Base-by-base conservation (phyloP, 345 rosid species). In the Camelina sativa region DNA sequence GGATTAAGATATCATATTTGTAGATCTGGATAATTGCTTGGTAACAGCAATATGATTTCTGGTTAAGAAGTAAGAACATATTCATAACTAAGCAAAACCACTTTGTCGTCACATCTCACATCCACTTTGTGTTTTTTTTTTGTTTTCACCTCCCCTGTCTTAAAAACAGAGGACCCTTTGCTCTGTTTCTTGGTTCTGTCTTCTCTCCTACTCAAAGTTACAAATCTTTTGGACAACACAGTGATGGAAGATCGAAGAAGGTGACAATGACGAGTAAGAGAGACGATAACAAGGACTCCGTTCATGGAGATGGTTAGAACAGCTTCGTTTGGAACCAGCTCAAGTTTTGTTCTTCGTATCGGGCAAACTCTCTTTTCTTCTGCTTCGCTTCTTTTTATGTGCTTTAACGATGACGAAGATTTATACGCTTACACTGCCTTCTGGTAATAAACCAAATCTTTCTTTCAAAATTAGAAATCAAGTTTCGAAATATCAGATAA, bases 341-440 rank as follows among this genome's bases (percentile, higher is more conserved):
- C 80, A 34, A 83, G 91, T 73, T 74, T 90, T 76, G 87, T 82
- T 75, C 79, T 90, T 69, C 81, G 93, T 52, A 77, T 90, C 22
- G 91, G 88, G 7, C 91, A 88, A 60, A 56, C 67, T 41, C 38
- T 83, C 44, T 85, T 86, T 78, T 84, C 88, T 8, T 67, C 76
- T 41, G 93, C 83, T 51, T 86, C 93, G 0, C 86, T 88, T 75
- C 73, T 83, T 46, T 81, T 85, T 51, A 86, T 86, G 90, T 83
- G 89, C 50, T 81, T 88, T n/a, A 77, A 71, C 38, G 72, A 76
- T 59, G 83, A 86, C 4, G 62, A 79, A 41, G 84, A 85, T 11
- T 86, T 88, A 84, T 85, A 77, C 78, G 79, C 84, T 75, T 90
- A 83, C 74, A 83, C 87, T 61, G 59, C 87, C 78, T 85, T 83